A percentile compares a stretch with the other conserved stretches of the same genome.
These are phyloP conservation scores for Dacryopinax primogenitus DNA, from an alignment of 768 basidiomycete species.

Conservation along the genomic window DNA sequence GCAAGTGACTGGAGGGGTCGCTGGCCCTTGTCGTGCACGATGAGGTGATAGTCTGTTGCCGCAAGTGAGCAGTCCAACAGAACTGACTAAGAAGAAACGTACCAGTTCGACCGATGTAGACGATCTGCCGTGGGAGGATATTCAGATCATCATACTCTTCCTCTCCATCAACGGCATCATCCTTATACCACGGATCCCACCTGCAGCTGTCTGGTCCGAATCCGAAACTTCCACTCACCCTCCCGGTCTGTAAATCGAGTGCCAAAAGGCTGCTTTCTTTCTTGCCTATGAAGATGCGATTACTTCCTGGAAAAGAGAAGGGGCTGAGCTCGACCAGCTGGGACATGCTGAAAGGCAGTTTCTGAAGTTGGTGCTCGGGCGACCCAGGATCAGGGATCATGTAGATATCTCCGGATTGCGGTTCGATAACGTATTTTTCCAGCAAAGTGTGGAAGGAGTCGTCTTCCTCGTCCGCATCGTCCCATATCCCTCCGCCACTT, in stretches of 20 bases:
- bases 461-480: slow-evolving; percentile 13
- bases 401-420: slow-evolving; percentile 87
- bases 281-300: slow-evolving; percentile 71
- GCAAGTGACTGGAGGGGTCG: slow-evolving; percentile 59
- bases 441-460: slow-evolving; percentile 27
- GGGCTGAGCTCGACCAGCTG: slow-evolving; percentile 83
- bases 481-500: slow-evolving; percentile 13
- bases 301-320: slow-evolving; percentile 58
- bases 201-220: slow-evolving; percentile 17
- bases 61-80: no score
- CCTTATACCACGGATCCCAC: slow-evolving; percentile 12
- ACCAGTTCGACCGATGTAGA: slow-evolving; percentile 60
- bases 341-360: slow-evolving; percentile 81
- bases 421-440: slow-evolving; percentile 88
- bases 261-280: slow-evolving; percentile 66
- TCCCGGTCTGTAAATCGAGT: slow-evolving; percentile 30
- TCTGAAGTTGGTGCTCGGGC: slow-evolving; percentile 49
- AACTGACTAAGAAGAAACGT: slow-evolving; percentile 22
- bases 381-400: slow-evolving; percentile 53
- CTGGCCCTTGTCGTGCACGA: slow-evolving; percentile 48
- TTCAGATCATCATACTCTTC: neutral
- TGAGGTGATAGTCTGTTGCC: slow-evolving; percentile 87
- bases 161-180: neutral
- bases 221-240: slow-evolving; percentile 24
- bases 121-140: slow-evolving; percentile 14